Conservation (phyloP, 2,329 filamentous ascomycete genomes). For the Nakataea oryzae region DNA sequence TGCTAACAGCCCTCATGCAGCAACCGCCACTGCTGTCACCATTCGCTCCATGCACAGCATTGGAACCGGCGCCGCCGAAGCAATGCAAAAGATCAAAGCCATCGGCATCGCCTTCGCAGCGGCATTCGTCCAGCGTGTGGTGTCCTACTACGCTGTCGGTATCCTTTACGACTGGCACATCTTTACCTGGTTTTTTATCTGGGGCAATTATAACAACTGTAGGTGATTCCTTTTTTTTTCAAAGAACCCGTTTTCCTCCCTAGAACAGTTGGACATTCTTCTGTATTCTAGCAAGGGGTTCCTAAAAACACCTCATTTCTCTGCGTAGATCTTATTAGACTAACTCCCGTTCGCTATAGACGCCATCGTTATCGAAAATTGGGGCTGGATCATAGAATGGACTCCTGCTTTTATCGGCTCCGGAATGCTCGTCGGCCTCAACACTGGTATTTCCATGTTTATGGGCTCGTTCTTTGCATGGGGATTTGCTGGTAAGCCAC, state of each 20-base stretch:
- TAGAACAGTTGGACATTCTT: too few species aligned
- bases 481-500: slow-evolving; percentile 21
- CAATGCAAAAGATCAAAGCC: slow-evolving; percentile 46
- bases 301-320: too few species aligned
- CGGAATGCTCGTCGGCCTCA: slow-evolving; percentile 38
- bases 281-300: too few species aligned
- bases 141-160: slow-evolving; percentile 47
- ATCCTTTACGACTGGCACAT: slow-evolving; percentile 50
- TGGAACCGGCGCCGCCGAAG: slow-evolving; percentile 38
- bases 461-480: slow-evolving; percentile 43
- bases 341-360: too few species aligned
- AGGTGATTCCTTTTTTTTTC: too few species aligned
- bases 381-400: slow-evolving; percentile 50
- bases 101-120: slow-evolving; percentile 38
- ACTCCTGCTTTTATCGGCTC: slow-evolving; percentile 52
- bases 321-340: too few species aligned
- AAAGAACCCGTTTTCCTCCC: too few species aligned
- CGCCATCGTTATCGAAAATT: slow-evolving; percentile 44
- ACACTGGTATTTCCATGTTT: slow-evolving; percentile 48
- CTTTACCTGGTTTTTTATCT: slow-evolving; percentile 43
- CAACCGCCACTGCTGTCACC: slow-evolving; percentile 49
- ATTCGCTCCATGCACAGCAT: slow-evolving; percentile 54
- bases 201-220: slow-evolving; percentile 39
- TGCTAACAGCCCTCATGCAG: slow-evolving; percentile 4
- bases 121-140: slow-evolving; percentile 43